A percentile compares a stretch with the other conserved stretches of the same genome.
Conservation (phyloP, 1,139 yeast genomes). For the Taphrina deformans region DNA sequence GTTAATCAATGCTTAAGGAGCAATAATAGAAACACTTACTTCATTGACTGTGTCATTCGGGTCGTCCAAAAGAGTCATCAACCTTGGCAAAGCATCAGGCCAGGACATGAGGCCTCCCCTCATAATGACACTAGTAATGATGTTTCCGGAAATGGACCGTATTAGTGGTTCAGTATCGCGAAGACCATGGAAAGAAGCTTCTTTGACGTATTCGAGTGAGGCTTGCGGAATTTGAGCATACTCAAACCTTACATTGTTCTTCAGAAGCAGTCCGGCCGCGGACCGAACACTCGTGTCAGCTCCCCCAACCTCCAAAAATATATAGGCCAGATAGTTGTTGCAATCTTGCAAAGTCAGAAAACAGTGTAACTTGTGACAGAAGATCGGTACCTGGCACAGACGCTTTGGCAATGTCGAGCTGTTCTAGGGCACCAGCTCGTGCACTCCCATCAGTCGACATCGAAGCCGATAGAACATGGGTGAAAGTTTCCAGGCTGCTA, state of each 20-base stretch:
- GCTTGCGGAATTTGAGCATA: conserved; percentile 44
- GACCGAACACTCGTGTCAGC: conserved; percentile 67
- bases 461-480: conserved; percentile 34
- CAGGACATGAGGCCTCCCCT: conserved; percentile 69
- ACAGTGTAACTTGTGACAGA: not conserved
- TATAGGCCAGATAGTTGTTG: conserved; percentile 71
- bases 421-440: conserved; percentile 24
- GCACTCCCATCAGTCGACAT: conserved; percentile 30
- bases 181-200: conserved; percentile 69
- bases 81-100: conserved; percentile 71
- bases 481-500: conserved; percentile 33
- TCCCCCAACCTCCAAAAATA: conserved; percentile 58
- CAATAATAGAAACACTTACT: not conserved
- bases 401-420: conserved; percentile 32
- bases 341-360: conserved; percentile 57
- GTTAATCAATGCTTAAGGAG: not conserved
- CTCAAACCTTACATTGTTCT: conserved; percentile 60
- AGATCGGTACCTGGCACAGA: conserved; percentile 5
- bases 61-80: conserved; percentile 53
- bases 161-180: conserved; percentile 61
- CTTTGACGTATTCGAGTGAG: conserved; percentile 58
- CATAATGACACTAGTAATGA: conserved; percentile 76
- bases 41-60: conserved; percentile 39
- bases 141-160: conserved; percentile 86
- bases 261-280: conserved; percentile 82